Evolutionary conservation across 306 rosid genomes (phyloP).

Genomic region (Sindora glabra): DNA sequence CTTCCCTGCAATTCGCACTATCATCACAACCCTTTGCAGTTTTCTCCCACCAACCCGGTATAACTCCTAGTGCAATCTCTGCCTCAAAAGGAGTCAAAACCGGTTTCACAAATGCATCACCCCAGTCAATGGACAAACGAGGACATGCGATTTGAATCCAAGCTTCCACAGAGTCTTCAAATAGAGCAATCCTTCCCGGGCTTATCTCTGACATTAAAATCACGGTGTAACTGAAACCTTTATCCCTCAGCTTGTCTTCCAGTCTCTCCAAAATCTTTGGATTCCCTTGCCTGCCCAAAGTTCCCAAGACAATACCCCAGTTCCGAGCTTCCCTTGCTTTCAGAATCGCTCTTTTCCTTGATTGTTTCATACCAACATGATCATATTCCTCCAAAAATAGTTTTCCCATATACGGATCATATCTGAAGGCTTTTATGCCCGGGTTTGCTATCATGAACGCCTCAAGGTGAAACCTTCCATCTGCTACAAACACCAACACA

Average conservation of each 20-base stretch:
- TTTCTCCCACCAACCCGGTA: conserved; percentile 61
- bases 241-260: conserved; percentile 38
- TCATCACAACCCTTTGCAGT: conserved; percentile 5
- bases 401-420: conserved; percentile 47
- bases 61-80: conserved; percentile 40
- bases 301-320: conserved; percentile 51
- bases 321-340: conserved; percentile 32
- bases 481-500: conserved; percentile 40
- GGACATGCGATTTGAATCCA: conserved; percentile 65
- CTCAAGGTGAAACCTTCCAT: conserved; percentile 54
- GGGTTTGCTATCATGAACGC: conserved; percentile 62
- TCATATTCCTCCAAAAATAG: conserved; percentile 53
- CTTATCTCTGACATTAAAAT: conserved; percentile 55
- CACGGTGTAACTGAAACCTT: conserved; percentile 32
- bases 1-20: background rate
- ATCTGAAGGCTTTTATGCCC: conserved; percentile 33
- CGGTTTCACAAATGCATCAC: conserved; percentile 48
- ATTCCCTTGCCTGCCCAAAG: conserved; percentile 57
- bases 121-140: conserved; percentile 58
- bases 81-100: conserved; percentile 54
- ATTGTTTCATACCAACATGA: too few relatives aligned
- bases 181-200: conserved; percentile 35
- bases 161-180: conserved; percentile 49
- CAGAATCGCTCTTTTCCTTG: conserved; percentile 30
- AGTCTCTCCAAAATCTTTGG: conserved; percentile 42